A percentile compares a stretch with the other conserved stretches of the same genome.
phyloP scores from a whole-genome alignment of 495 filamentous ascomycete species.

The Penicillium verhagenii region DNA sequence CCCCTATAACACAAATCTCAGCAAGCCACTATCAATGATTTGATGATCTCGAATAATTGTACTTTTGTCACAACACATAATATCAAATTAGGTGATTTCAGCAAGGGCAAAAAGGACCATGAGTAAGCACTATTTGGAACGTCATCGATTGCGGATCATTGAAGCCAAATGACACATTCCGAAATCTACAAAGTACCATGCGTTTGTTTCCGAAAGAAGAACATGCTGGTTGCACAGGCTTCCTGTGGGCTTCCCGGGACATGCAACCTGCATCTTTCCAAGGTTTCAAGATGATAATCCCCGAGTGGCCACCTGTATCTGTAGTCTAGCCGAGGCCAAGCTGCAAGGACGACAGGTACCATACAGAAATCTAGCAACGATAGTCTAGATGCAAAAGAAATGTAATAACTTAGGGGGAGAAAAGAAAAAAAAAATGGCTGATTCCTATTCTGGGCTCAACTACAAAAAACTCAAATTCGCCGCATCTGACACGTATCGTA shows the following conservation, averaged over 20 bases:
- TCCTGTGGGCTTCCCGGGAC: neutral
- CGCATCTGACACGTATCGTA: slow-evolving; percentile 28
- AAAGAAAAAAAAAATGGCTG: too few species aligned
- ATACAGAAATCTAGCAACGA: slow-evolving; percentile 22
- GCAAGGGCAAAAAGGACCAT: slow-evolving; percentile 21
- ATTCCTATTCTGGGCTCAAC: slow-evolving; percentile 17
- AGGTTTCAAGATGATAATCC: slow-evolving; percentile 8
- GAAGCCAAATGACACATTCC: slow-evolving; percentile 1
- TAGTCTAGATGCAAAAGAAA: too few species aligned
- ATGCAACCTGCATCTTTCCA: neutral
- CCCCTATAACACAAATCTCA: neutral
- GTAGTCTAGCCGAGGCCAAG: neutral
- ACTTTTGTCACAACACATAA: slow-evolving; percentile 10
- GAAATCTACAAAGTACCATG: neutral
- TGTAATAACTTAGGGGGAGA: too few species aligned
- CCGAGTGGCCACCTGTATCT: slow-evolving; percentile 19
- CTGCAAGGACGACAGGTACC: slow-evolving; percentile 29
- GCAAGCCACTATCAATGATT: neutral
- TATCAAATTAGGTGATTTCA: slow-evolving; percentile 11
- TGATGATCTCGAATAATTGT: slow-evolving; percentile 16
- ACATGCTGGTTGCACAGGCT: neutral
- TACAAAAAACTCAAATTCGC: slow-evolving; percentile 31
- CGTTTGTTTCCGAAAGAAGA: neutral
- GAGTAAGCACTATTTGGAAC: slow-evolving; percentile 1
- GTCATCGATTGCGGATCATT: slow-evolving; percentile 2